A percentile compares a stretch with the other conserved stretches of the same genome.
phyloP scores from a whole-genome alignment of 441 rosid species.

The Gossypium armourianum region DNA sequence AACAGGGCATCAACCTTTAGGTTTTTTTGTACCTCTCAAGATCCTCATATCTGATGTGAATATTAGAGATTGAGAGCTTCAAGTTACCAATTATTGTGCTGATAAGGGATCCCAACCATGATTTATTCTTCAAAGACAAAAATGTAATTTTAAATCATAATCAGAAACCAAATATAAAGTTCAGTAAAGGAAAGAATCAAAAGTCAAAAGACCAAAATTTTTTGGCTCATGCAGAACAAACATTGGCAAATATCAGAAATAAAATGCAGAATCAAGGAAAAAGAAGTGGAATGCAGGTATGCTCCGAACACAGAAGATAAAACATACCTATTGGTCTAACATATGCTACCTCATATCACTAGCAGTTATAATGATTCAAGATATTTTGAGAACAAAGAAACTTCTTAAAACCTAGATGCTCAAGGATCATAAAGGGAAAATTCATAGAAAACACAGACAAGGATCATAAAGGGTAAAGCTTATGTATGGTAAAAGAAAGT shows the following conservation, averaged over 20 bases:
- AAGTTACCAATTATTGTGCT: slow-evolving; percentile 86
- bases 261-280: background rate
- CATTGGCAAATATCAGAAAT: background rate
- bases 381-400: background rate
- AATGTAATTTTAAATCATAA: slow-evolving; percentile 17
- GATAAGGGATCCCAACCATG: slow-evolving; percentile 92
- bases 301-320: background rate
- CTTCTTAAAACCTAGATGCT: background rate
- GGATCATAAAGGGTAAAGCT: background rate
- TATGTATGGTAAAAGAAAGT: background rate
- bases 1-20: slow-evolving; percentile 13
- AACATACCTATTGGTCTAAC: background rate
- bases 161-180: background rate
- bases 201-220: background rate
- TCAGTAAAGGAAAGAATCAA: slow-evolving; percentile 6
- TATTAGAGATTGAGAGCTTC: slow-evolving; percentile 91
- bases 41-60: slow-evolving; percentile 96
- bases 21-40: slow-evolving; percentile 54
- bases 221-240: background rate
- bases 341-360: background rate
- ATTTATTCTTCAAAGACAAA: slow-evolving; percentile 54
- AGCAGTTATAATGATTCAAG: background rate
- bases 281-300: background rate
- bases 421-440: background rate
- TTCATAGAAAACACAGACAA: background rate